Evolutionary conservation across 169 alveolate species (phyloP).

Genomic region (Hepatocystis sp.): DNA sequence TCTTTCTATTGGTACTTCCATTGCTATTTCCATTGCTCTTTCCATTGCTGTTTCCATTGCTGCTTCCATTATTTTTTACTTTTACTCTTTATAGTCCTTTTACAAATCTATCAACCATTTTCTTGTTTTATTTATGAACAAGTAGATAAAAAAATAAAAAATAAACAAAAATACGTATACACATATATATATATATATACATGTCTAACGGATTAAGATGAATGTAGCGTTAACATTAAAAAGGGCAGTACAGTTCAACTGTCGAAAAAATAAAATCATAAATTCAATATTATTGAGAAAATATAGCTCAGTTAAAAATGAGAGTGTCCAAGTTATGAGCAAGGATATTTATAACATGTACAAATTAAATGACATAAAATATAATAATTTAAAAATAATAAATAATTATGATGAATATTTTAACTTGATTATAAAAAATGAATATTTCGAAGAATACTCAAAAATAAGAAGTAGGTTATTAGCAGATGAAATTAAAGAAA

Average conservation of each 20-base stretch:
- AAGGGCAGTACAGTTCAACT: background rate
- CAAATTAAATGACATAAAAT: conserved; percentile 41
- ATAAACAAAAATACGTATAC: no score
- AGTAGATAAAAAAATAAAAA: no score
- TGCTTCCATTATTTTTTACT: no score
- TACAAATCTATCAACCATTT: no score
- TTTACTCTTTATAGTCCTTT: no score
- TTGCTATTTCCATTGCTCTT: no score
- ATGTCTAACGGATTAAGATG: conserved; percentile 22
- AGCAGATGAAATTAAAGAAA: no score
- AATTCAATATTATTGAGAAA: background rate
- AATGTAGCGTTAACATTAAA: background rate
- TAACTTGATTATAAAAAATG: conserved; percentile 54
- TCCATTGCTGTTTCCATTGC: no score
- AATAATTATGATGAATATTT: conserved; percentile 64
- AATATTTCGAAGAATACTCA: conserved; percentile 57
- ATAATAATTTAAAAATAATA: conserved; percentile 58
- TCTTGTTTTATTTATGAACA: no score
- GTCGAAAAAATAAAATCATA: background rate
- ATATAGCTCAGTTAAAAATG: conserved; percentile 12
- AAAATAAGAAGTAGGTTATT: conserved; percentile 15
- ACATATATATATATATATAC: background rate
- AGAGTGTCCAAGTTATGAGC: conserved; percentile 17
- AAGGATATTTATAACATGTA: conserved; percentile 52
- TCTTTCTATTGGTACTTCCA: no score